A percentile compares a stretch with the other conserved stretches of the same genome.
Evolutionary conservation across 1,139 yeast species (phyloP).

Genomic region (Saccharomycopsis crataegensis): DNA sequence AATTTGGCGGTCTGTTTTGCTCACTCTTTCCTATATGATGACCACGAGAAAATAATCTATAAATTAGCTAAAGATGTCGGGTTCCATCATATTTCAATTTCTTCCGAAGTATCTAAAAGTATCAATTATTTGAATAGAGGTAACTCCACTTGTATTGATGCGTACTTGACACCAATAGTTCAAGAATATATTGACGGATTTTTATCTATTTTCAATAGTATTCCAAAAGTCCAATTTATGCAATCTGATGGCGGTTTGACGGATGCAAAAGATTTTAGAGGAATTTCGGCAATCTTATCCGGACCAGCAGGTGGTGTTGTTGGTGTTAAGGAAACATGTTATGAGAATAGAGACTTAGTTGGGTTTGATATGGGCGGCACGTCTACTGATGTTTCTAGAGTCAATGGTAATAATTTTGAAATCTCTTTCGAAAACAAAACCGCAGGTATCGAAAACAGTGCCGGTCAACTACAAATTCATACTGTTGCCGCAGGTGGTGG

Average conservation of each 20-base stretch:
- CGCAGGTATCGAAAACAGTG: constrained; percentile 47
- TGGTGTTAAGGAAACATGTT: constrained; percentile 47
- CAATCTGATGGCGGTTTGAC: constrained; percentile 55
- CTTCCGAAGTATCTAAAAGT: constrained; percentile 63
- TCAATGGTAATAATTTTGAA: constrained; percentile 34
- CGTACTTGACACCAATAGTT: constrained; percentile 69
- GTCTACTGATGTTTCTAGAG: constrained; percentile 50
- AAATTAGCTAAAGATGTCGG: constrained; percentile 50
- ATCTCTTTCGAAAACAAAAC: constrained; percentile 49
- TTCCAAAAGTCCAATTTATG: constrained; percentile 45
- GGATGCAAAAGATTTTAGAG: constrained; percentile 40
- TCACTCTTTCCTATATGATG: constrained; percentile 63
- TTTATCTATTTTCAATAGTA: constrained; percentile 26
- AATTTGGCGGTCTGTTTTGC: constrained; percentile 58
- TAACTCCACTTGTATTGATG: constrained; percentile 67
- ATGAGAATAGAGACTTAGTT: constrained; percentile 35
- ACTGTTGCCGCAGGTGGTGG: constrained; percentile 63
- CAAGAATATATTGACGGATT: constrained; percentile 55
- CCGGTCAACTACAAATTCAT: constrained; percentile 49
- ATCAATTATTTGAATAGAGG: constrained; percentile 67
- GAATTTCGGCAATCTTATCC: constrained; percentile 44
- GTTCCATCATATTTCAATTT: constrained; percentile 54
- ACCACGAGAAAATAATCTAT: constrained; percentile 54
- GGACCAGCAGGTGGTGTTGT: constrained; percentile 63
- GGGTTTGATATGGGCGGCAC: constrained; percentile 63